Base-by-base conservation (phyloP, 2,329 filamentous ascomycete species). In the Fusarium sp. region DNA sequence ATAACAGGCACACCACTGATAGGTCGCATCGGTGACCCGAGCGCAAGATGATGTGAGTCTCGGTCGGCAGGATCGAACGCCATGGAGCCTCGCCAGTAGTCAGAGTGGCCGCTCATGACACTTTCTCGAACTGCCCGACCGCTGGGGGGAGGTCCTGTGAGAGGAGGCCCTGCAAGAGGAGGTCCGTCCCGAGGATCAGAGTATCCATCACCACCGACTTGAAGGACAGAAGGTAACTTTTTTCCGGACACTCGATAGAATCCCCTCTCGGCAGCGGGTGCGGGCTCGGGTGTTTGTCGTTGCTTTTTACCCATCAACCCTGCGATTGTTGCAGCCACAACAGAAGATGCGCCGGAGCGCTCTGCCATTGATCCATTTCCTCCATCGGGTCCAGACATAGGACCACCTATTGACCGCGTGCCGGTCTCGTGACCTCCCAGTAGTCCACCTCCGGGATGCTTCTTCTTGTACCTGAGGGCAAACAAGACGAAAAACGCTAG, bases 181-280 rank as follows among this genome's bases (percentile, higher is more conserved):
- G 40, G 37, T 6, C 37, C 59, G 32, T 46, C 46, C 5, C 61
- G 61, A 43, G 61, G 82, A 60, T 87, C 87, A 20, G 83, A 82
- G 76, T 88, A 90, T 2, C 88, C 88, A 73, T 90, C 88, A 7
- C 88, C 88, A 15, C 88, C 88, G 46, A 81, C 82, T 60, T 87
- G 82, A 37, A 91, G 77, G 11, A 90, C 88, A 3, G 89, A 88
- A 5, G 87, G 85, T 57, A 91, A 75, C 72, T 90, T 91, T 71
- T 84, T 84, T 63, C 89, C 89, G 7, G 88, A 89, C 3, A 91
- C 85, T 30, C 88, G 85, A 65, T 89, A 86, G 75, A 91, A 91
- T 1, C 88, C 86, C 62, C 82, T 80, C 72, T 90, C 87, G 27
- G 80, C 82, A 23, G 75, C 77, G 35, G 80, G 79, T 41, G 75